Base-by-base conservation (phyloP, 2,329 filamentous ascomycete species). In the Macrophomina tecta region DNA sequence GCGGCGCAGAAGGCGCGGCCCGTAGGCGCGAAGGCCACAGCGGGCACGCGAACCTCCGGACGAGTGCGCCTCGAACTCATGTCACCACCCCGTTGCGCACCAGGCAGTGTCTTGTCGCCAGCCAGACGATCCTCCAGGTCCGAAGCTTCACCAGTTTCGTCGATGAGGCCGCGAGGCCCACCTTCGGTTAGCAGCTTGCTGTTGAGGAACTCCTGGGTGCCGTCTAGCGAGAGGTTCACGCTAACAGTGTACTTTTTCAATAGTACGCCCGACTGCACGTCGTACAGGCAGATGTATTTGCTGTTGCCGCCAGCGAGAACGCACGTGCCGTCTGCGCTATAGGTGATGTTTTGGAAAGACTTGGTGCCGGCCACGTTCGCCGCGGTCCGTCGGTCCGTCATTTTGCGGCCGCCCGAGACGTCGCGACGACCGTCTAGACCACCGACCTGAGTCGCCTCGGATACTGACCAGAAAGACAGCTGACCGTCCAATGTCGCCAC, bases 261-360 rank as follows among this genome's bases (percentile, higher is more conserved):
- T 11, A 99, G 82, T 0, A 95, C 93, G 77, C 95, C 93, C 0
- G 94, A 97, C 67, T 89, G 89, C 38, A 97, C 92, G n/a, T 96
- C 94, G 80, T 99, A 99, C 67, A 99, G 80, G 76, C 95, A 98
- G 63, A 99, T 97, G 78, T 97, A 97, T 82, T 99, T 99, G 89
- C 93, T 97, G 83, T 95, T 97, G 38, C 95, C 95, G 56, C 89
- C 94, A 0, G 94, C 95, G 48, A 99, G 83, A 11, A 99, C 84
- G 73, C 95, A 97, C 69, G 89, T 91, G 12, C 95, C 95, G 75
- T 99, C 95, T 1, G 92, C 91, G 76, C 93, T 97, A 81, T 98
- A 99, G 64, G 87, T 88, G 70, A 99, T 91, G 6, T 91, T 91
- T 73, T 87, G 90, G 82, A 97, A 99, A 70, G 89, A 91, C 78